Evolutionary conservation across 2,329 filamentous ascomycete genomes (phyloP).

Genomic region (Penicillium sp.): DNA sequence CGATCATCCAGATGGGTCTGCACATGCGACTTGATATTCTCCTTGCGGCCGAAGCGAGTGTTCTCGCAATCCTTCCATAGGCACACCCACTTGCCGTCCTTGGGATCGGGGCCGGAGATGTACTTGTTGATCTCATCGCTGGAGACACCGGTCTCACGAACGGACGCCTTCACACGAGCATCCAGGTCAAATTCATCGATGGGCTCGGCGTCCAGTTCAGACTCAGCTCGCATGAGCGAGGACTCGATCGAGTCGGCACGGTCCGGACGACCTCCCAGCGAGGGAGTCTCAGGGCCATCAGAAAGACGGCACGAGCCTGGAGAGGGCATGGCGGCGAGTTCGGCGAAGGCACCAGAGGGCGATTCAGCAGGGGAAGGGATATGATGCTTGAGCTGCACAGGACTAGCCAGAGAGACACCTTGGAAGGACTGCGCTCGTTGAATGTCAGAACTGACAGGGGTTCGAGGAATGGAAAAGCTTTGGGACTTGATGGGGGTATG

Average conservation of each 20-base stretch:
- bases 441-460: conserved; percentile 44
- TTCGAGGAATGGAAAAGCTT: conserved; percentile 34
- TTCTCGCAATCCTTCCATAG: conserved; percentile 71
- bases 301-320: conserved; percentile 26
- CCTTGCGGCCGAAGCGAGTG: conserved; percentile 92
- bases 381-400: conserved; percentile 42
- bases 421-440: conserved; percentile 50
- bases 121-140: conserved; percentile 78
- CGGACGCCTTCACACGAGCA: conserved; percentile 61
- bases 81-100: conserved; percentile 79
- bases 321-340: conserved; percentile 50
- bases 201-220: conserved; percentile 48
- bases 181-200: conserved; percentile 55
- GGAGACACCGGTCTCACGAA: conserved; percentile 80
- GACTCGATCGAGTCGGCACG: conserved; percentile 25
- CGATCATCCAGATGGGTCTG: conserved; percentile 97
- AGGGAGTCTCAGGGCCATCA: conserved; percentile 33
- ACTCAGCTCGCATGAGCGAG: conserved; percentile 36
- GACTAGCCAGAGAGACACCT: conserved; percentile 43
- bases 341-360: conserved; percentile 57
- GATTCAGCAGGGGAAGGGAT: conserved; percentile 53
- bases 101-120: conserved; percentile 70
- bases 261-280: conserved; percentile 24
- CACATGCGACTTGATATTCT: conserved; percentile 98
- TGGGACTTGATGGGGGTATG: conserved; percentile 45